Evolutionary conservation across 177 flowering plant species (phyloP).

Genomic region (Vitis hybrid): DNA sequence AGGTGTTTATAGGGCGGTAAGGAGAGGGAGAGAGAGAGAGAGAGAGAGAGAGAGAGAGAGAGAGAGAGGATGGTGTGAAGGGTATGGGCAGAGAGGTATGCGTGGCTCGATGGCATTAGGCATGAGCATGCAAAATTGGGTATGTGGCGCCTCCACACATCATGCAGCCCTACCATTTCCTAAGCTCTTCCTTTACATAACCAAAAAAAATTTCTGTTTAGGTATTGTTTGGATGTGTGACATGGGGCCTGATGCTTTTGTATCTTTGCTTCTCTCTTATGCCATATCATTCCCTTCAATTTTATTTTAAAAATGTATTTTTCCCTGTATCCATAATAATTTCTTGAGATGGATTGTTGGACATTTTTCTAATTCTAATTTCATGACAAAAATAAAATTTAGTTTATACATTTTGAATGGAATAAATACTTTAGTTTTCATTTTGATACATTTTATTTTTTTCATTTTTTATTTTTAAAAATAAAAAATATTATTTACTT

Average conservation of each 20-base stretch:
- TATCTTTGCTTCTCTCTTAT: too few relatives aligned
- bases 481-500: too few relatives aligned
- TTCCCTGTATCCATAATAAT: too few relatives aligned
- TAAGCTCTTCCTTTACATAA: slow-evolving; percentile 5
- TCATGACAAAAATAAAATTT: too few relatives aligned
- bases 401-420: too few relatives aligned
- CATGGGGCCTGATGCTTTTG: neutral
- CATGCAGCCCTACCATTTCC: slow-evolving; percentile 9
- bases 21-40: slow-evolving; percentile 3
- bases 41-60: slow-evolving; percentile 5
- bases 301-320: too few relatives aligned
- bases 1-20: neutral
- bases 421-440: too few relatives aligned
- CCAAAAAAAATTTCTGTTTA: neutral
- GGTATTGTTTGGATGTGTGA: neutral
- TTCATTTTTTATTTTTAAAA: too few relatives aligned
- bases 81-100: slow-evolving; percentile 47
- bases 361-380: too few relatives aligned
- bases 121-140: slow-evolving; percentile 48
- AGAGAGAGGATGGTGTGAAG: neutral
- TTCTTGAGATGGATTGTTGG: too few relatives aligned
- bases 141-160: slow-evolving; percentile 45
- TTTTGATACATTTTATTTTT: too few relatives aligned
- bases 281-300: too few relatives aligned
- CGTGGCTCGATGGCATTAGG: slow-evolving; percentile 59